Conservation (phyloP, 2,329 filamentous ascomycete genomes). For the Trichoderma arundinaceum region DNA sequence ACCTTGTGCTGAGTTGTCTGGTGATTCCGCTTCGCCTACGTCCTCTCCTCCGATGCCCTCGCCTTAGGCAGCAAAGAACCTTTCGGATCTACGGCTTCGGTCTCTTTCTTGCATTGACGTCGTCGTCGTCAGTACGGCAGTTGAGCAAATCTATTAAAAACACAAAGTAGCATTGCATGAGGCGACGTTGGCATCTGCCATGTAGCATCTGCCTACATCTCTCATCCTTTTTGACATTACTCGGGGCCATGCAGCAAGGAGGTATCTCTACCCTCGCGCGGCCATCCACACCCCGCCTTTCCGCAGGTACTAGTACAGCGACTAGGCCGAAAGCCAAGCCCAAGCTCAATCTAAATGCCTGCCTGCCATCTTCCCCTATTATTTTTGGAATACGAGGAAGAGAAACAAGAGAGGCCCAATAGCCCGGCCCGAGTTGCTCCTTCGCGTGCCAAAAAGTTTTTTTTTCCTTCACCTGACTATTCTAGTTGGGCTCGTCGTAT, state of each 20-base stretch:
- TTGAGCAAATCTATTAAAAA: not conserved
- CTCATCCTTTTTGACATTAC: not conserved
- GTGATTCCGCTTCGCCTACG: not conserved
- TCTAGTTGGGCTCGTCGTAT: conserved; percentile 10
- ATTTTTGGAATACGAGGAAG: conserved; percentile 19
- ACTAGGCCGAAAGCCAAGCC: conserved; percentile 9
- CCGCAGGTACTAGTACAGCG: not conserved
- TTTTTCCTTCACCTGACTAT: conserved; percentile 19
- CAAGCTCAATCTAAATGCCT: conserved; percentile 14
- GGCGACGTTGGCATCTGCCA: not conserved
- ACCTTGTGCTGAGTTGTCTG: not conserved
- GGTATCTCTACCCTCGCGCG: not conserved
- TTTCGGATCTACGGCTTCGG: not conserved
- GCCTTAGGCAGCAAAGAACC: not conserved
- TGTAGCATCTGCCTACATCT: not conserved
- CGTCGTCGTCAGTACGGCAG: no score
- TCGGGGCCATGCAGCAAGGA: not conserved
- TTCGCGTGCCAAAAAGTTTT: conserved; percentile 3
- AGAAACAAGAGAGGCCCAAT: not conserved
- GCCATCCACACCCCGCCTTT: not conserved
- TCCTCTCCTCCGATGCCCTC: not conserved
- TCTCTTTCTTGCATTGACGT: not conserved
- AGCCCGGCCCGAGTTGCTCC: not conserved
- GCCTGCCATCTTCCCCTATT: conserved; percentile 8
- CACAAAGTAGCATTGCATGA: conserved; percentile 8